Conservation (phyloP, 371 early-diverging fungal genomes). For the Funneliformis caledonium region DNA sequence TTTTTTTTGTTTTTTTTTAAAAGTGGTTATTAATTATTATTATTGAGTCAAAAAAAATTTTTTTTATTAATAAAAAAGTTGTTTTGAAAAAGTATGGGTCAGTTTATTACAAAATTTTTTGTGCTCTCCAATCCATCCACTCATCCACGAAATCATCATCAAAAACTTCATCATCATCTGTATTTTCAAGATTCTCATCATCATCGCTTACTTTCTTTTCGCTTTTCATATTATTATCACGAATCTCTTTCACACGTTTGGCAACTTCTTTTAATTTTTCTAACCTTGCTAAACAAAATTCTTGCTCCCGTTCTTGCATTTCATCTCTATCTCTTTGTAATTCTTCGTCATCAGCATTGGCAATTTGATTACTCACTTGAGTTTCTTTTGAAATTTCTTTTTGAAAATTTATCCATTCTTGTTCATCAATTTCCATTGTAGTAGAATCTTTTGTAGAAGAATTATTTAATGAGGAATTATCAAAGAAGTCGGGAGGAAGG, state of each 20-base stretch:
- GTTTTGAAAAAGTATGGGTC: not conserved
- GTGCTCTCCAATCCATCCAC: slow-evolving; percentile 41
- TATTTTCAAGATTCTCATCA: slow-evolving; percentile 14
- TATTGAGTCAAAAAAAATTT: not conserved
- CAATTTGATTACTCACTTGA: slow-evolving; percentile 35
- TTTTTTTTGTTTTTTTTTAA: not conserved
- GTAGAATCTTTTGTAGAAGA: not conserved
- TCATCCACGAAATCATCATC: not conserved
- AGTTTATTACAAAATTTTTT: slow-evolving; percentile 22
- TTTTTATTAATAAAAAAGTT: not conserved
- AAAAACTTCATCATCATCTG: not conserved
- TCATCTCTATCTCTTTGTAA: slow-evolving; percentile 40
- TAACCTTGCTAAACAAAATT: slow-evolving; percentile 34
- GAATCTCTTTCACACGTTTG: slow-evolving; percentile 9
- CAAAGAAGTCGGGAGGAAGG: slow-evolving; percentile 37
- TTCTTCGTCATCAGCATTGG: slow-evolving; percentile 38
- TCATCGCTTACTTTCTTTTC: not conserved
- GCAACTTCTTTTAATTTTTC: slow-evolving; percentile 34
- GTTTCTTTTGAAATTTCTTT: slow-evolving; percentile 39
- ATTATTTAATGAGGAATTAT: slow-evolving; percentile 9
- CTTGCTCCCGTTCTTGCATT: slow-evolving; percentile 40
- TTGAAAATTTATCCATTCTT: slow-evolving; percentile 37
- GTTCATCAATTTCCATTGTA: slow-evolving; percentile 15
- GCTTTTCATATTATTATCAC: not conserved
- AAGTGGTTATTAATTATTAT: too few species aligned